Evolutionary conservation across 495 filamentous ascomycete species (phyloP), one percentile per base, ranked within the genome.

Genomic region (Xylaria longipes): DNA sequence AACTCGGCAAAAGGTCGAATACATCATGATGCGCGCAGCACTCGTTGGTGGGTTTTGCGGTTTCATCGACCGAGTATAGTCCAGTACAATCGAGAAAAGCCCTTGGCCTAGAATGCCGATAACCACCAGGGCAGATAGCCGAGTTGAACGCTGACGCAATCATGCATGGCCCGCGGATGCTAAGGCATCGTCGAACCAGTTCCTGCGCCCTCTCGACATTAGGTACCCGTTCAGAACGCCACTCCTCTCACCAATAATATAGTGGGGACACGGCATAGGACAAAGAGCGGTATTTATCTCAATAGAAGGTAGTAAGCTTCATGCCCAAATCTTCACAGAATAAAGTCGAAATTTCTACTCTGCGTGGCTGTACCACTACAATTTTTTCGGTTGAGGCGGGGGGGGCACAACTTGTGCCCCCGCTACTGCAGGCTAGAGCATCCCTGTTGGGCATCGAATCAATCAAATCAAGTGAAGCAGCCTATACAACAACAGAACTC

Each of bases 101-200:
- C 31, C 57, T 35, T 66, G 63, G 63, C 37, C 63, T 35, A 52
- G 45, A 60, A 52, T 43, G 65, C 22, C n/a, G n/a, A 12, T 12
- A 67, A 22, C 8, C 14, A 17, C 41, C 17, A 17, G 41, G 41
- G 41, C 14, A 45, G 45, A 66, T 46, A 52, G 43, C 31, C 43
- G 63, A 37, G 45, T 52, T 45, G 27, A 67, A 61, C 46, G 31
- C 68, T 70, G 68, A 70, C 68, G 68, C 58, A 70, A 70, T 70
- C 54, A 41, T 70, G 68, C 68, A 64, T 70, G 8, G 56, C 14
- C 43, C 57, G 45, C 31, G 56, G 50, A 17, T 35, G 8, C 57
- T 60, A 37, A 37, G 57, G 25, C 9, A 37, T 60, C 57, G 57
- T 22, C 31, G n/a, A 60, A 29, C 57, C 57, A 22, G 57, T 60